Base-by-base conservation (phyloP, 192 early-diverging fungal species). In the Coemansia pectinata region DNA sequence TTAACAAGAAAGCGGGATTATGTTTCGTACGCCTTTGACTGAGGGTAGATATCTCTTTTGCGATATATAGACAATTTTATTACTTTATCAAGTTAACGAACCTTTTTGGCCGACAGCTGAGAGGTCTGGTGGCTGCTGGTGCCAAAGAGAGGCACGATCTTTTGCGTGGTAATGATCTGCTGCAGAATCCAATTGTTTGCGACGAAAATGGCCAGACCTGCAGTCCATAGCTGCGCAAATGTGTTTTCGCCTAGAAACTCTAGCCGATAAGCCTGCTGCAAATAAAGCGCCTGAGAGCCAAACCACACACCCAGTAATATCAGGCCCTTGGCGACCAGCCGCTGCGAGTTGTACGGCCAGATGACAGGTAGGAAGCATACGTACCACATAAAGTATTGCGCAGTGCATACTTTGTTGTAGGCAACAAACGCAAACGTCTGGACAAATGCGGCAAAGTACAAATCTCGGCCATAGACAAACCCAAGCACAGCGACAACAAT, bases 351-450 rank as follows among this genome's bases (percentile, higher is more conserved):
- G 36, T 73, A 87, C 14, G 92, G 95, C 66, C 96, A 83, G 15
- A 97, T 85, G 9, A 98, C 69, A 23, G 97, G 97, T 29, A 98
- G 78, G 19, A 96, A 85, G 78, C 93, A 94, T 15, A 97, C 87
- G 73, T 98, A 98, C 97, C 97, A 99, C 95, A 99, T 97, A 76
- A 99, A 99, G 70, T 99, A 98, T 92, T 98, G 79, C 23, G 95
- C 91, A 1, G 98, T 99, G 76, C 91, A 93, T 58, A 98, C 98
- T 85, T 98, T 98, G 85, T 99, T 97, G 71, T 91, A 91, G 25
- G 91, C 89, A 7, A 99, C 96, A 87, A 99, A 99, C 1, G 89
- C 88, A 87, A 96, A 97, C 0, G 96, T 99, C 66, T 99, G 98
- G 34, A 91, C 75, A 81, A 98, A 98, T 19, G 86, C 88, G 5